Conservation (phyloP, 768 basidiomycete species). For the Lentinula lateritia region DNA sequence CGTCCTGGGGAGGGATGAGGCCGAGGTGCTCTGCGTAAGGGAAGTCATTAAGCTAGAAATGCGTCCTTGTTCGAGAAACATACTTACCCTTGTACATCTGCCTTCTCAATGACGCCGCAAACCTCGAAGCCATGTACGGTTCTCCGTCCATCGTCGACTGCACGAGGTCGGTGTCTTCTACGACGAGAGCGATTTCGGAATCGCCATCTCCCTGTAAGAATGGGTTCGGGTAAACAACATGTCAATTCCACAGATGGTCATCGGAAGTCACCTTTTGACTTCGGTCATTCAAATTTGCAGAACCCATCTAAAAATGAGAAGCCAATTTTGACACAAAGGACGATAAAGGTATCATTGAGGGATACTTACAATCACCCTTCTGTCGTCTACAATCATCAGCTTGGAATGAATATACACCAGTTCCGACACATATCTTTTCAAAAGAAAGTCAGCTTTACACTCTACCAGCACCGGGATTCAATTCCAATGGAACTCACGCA, state of each 20-base stretch:
- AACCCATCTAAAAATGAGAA: constrained; percentile 64
- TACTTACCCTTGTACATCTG: constrained; percentile 72
- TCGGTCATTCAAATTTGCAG: constrained; percentile 89
- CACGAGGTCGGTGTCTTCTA: constrained; percentile 83
- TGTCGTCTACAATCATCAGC: constrained; percentile 93
- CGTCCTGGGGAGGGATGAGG: constrained; percentile 70
- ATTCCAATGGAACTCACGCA: constrained; percentile 47
- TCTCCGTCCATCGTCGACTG: constrained; percentile 73
- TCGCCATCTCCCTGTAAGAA: constrained; percentile 74
- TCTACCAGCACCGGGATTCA: constrained; percentile 2
- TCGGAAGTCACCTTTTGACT: constrained; percentile 55
- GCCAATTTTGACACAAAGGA: background rate
- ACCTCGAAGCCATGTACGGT: constrained; percentile 65
- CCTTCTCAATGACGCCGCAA: constrained; percentile 80
- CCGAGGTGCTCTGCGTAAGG: constrained; percentile 71
- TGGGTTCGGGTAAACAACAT: background rate
- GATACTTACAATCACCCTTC: constrained; percentile 72
- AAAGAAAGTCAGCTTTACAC: constrained; percentile 9
- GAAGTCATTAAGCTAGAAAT: background rate
- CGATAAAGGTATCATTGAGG: background rate
- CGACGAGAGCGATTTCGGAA: constrained; percentile 89
- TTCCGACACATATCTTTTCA: constrained; percentile 71
- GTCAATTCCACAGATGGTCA: too few relatives aligned
- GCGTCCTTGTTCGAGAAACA: constrained; percentile 5
- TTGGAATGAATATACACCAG: constrained; percentile 81